Percentiles rank a stretch among this genome's conserved stretches.
These are phyloP conservation scores for Atkinsonella hypoxylon DNA, from an alignment of 2,329 filamentous ascomycete genomes.

Conservation along the genomic window DNA sequence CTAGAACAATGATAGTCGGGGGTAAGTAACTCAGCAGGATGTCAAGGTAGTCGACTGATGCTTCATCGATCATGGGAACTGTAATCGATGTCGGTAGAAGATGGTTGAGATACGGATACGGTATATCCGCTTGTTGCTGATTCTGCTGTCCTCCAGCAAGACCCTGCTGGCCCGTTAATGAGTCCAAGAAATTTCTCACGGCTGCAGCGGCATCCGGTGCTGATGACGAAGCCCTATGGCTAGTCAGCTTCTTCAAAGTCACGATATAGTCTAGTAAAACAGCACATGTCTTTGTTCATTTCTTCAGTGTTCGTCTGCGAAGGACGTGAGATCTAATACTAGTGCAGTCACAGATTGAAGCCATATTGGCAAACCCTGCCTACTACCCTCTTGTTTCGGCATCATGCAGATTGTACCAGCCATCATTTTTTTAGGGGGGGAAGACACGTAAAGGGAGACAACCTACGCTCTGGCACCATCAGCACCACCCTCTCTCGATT, in stretches of 20 bases:
- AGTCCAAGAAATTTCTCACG: constrained; percentile 81
- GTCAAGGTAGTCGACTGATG: constrained; percentile 57
- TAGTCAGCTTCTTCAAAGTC: constrained; percentile 27
- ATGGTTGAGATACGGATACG: constrained; percentile 76
- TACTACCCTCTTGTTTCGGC: constrained; percentile 5
- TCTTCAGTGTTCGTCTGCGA: constrained; percentile 13
- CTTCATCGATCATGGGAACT: constrained; percentile 58
- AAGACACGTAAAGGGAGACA: constrained; percentile 20
- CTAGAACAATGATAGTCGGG: constrained; percentile 63
- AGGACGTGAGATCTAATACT: constrained; percentile 14
- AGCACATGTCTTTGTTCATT: constrained; percentile 8
- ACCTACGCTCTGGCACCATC: constrained; percentile 99
- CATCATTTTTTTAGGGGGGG: constrained; percentile 8
- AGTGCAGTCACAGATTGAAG: constrained; percentile 17
- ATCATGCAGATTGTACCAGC: constrained; percentile 7
- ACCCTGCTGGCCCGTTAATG: constrained; percentile 49
- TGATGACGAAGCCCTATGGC: constrained; percentile 44
- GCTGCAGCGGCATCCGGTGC: constrained; percentile 60
- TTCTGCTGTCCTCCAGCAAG: constrained; percentile 24
- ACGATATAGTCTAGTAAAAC: not conserved
- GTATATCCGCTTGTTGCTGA: constrained; percentile 33
- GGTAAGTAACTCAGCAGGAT: constrained; percentile 68
- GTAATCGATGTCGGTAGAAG: constrained; percentile 70
- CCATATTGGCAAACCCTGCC: constrained; percentile 7
- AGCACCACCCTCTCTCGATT: constrained; percentile 80